These are phyloP conservation scores for Piromyces finnis DNA, from an alignment of 192 early-diverging fungal species.

Conservation along the genomic window DNA sequence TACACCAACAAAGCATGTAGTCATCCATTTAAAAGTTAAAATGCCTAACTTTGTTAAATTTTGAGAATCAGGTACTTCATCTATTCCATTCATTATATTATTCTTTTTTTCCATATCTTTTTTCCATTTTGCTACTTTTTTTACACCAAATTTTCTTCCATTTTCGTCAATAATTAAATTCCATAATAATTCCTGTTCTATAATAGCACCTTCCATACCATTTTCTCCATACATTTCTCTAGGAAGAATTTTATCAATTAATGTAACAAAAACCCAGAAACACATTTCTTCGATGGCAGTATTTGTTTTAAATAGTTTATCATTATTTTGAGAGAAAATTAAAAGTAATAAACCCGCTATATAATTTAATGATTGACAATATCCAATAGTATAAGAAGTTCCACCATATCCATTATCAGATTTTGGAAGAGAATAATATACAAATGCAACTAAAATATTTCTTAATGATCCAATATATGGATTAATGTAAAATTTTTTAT, in stretches of 20 bases:
- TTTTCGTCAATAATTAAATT: conserved; percentile 15
- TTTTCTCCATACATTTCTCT: conserved; percentile 53
- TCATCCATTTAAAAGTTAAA: conserved; percentile 65
- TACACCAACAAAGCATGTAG: conserved; percentile 61
- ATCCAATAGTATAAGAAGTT: conserved; percentile 38
- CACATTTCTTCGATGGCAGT: conserved; percentile 45
- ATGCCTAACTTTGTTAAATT: background rate
- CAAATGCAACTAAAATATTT: conserved; percentile 52
- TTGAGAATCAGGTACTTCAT: conserved; percentile 44
- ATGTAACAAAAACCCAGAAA: conserved; percentile 63
- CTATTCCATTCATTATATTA: conserved; percentile 10
- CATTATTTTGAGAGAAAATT: conserved; percentile 14
- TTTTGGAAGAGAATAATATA: conserved; percentile 27
- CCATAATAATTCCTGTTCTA: conserved; percentile 52
- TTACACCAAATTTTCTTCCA: conserved; percentile 23
- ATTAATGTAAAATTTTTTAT: background rate
- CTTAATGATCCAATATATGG: conserved; percentile 30
- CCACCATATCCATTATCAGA: background rate
- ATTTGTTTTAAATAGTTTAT: background rate
- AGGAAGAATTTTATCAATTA: conserved; percentile 54
- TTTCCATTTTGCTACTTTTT: conserved; percentile 19
- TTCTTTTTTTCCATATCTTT: conserved; percentile 9
- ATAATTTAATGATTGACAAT: conserved; percentile 72
- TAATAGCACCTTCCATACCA: conserved; percentile 48
- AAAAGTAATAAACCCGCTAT: conserved; percentile 55